These are phyloP conservation scores for Bruguiera sexangula DNA, from an alignment of 345 rosid species.

Conservation along the genomic window DNA sequence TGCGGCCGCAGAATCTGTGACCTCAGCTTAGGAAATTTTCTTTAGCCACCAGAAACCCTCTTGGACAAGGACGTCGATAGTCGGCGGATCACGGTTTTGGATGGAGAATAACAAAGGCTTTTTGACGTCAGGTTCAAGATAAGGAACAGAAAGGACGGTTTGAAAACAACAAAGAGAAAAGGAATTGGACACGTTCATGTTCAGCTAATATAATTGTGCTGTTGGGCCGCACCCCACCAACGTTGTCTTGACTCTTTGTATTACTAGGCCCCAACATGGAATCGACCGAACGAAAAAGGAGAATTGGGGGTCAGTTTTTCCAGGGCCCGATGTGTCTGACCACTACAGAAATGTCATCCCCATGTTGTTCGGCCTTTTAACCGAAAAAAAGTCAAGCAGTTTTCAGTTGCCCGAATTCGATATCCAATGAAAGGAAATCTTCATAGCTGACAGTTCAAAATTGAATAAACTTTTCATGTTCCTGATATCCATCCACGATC, in stretches of 20 bases:
- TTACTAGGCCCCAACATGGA: constrained; percentile 10
- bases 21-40: constrained; percentile 13
- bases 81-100: constrained; percentile 18
- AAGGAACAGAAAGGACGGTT: constrained; percentile 15
- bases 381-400: no score
- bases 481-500: no score
- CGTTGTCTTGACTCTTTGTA: background rate
- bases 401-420: no score
- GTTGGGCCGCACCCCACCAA: constrained; percentile 16
- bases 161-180: background rate
- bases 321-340: background rate
- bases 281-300: background rate
- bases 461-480: no score
- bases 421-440: no score
- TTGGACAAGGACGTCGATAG: constrained; percentile 22
- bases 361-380: no score
- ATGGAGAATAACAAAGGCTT: constrained; percentile 1
- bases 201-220: background rate
- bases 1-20: constrained; percentile 29
- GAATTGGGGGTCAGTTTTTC: constrained; percentile 3
- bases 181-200: background rate
- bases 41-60: constrained; percentile 24
- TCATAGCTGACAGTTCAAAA: no score
- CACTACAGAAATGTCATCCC: background rate
- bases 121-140: constrained; percentile 6